Evolutionary conservation across 768 basidiomycete species (phyloP).

Genomic region (Suillus paluster): DNA sequence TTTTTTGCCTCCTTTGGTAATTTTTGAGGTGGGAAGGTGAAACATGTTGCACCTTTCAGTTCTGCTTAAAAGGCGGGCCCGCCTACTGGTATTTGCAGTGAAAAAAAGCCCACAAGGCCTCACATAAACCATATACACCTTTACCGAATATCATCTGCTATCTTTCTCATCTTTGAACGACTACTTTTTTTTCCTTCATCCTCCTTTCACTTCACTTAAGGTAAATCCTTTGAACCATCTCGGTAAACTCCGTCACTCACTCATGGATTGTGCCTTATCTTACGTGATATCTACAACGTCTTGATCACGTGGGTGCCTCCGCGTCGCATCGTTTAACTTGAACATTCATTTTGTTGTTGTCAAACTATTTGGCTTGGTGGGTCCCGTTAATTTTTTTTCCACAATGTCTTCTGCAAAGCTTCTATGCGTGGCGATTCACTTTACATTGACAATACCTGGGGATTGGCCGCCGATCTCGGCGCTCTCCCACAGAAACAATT

Average conservation of each 20-base stretch:
- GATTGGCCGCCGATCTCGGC: constrained; percentile 15
- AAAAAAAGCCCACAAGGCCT: constrained; percentile 16
- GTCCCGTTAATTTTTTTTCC: constrained; percentile 33
- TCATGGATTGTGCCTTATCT: constrained; percentile 10
- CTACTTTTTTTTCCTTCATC: not conserved
- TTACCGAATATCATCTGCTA: not conserved
- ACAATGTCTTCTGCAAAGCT: constrained; percentile 28
- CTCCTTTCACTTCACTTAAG: too few species aligned
- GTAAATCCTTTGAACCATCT: not conserved
- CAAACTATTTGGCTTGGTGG: constrained; percentile 38
- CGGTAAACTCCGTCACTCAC: constrained; percentile 4
- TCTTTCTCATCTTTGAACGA: constrained; percentile 6
- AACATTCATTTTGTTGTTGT: constrained; percentile 24
- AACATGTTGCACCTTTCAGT: constrained; percentile 20
- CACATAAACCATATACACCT: constrained; percentile 1
- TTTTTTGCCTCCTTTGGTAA: constrained; percentile 34
- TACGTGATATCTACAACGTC: constrained; percentile 11
- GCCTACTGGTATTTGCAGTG: constrained; percentile 17
- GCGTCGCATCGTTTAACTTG: constrained; percentile 18
- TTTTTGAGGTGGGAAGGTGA: constrained; percentile 19
- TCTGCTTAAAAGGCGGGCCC: constrained; percentile 31
- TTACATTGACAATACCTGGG: constrained; percentile 18
- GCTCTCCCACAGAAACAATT: too few species aligned
- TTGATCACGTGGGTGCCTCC: constrained; percentile 12
- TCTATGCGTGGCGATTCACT: constrained; percentile 29